Base-by-base conservation (phyloP, 441 rosid genomes). In the Geranium incanum region DNA sequence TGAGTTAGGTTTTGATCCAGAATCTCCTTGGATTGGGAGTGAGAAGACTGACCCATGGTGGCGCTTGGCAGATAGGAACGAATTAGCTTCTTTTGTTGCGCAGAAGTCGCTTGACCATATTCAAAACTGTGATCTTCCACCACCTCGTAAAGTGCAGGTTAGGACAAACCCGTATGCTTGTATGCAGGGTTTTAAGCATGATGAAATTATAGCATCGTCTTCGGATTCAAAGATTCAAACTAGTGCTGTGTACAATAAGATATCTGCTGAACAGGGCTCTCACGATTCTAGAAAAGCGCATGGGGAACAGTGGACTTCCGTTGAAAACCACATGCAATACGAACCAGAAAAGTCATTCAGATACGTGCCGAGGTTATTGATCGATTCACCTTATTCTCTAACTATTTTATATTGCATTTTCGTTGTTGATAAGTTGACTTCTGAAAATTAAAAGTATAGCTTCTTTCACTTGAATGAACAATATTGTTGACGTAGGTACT, bases 121-220 rank as follows among this genome's bases (percentile, higher is more conserved):
- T 19, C 92, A 83, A 76, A 95, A 95, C 71, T 92, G 96, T 75
- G 99, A 95, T 79, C 88, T 95, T 45, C 99, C 99, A 48, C 91
- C 96, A n/a, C 97, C 96, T 12, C 94, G 81, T 81, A 92, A 89
- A 78, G 62, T 80, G 77, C 83, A 77, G 12, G 36, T 81, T 37
- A 76, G 80, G 80, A 85, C 77, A 76, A 78, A 83, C 76, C 86
- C 84, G 23, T 76, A 76, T 70, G 76, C 79, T 7, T 74, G 73
- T 79, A 71, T 82, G n/a, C 77, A 78, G 4, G 43, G 81, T 72
- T 83, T 80, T 28, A 82, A 82, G 65, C 67, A 74, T 73, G 76
- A 75, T 76, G 78, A 74, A 68, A 15, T 59, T 4, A 36, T n/a
- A 33, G 36, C 76, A 5, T 75, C 87, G 16, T 75, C 82, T 52